A percentile compares a stretch with the other conserved stretches of the same genome.
phyloP scores from a whole-genome alignment of 129 eudicot species.

The Saussurea involucrata region DNA sequence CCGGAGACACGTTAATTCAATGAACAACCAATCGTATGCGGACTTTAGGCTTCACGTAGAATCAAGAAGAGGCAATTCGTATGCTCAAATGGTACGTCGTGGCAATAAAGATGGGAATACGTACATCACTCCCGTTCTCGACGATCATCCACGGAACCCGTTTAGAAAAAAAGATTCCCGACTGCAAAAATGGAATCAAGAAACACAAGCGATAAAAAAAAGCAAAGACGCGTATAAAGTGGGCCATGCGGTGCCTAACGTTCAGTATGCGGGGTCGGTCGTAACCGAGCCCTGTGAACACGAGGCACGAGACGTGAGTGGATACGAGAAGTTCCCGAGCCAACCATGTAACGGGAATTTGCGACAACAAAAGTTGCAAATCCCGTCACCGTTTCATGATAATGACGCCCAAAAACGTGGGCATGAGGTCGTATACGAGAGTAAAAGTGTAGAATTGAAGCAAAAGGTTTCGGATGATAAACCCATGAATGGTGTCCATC shows the following conservation, averaged over 20 bases:
- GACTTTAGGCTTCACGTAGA: slow-evolving; percentile 29
- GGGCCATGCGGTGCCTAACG: slow-evolving; percentile 9
- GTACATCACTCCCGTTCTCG: neutral
- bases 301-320: neutral
- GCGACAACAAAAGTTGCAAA: neutral
- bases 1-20: slow-evolving; percentile 8
- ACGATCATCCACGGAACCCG: neutral
- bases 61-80: slow-evolving; percentile 16
- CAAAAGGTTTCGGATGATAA: slow-evolving; percentile 5
- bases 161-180: neutral
- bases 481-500: slow-evolving; percentile 8
- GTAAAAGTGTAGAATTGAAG: neutral
- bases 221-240: neutral
- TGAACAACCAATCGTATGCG: neutral
- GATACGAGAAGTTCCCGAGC: neutral
- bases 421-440: neutral
- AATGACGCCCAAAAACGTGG: neutral
- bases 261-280: slow-evolving; percentile 7
- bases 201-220: neutral
- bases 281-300: slow-evolving; percentile 4
- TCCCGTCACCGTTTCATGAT: neutral
- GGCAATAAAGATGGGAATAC: slow-evolving; percentile 17
- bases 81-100: slow-evolving; percentile 28
- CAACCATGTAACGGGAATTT: neutral
- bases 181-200: slow-evolving; percentile 13